Conservation (phyloP, 176 grass and related monocot genomes). For the Puccinellia tenuiflora region DNA sequence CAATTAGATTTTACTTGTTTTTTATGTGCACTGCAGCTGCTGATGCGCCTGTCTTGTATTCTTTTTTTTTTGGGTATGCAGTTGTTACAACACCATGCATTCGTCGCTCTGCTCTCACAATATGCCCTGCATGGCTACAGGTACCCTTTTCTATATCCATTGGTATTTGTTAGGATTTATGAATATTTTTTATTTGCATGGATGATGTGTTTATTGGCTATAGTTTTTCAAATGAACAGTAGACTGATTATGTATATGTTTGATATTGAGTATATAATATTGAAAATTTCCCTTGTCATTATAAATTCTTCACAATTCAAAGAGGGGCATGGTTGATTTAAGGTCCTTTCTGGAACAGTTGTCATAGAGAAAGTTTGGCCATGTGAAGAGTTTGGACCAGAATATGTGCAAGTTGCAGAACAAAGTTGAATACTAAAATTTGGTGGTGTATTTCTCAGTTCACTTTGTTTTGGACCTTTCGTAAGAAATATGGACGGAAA, state of each 20-base stretch:
- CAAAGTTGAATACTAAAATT: background rate
- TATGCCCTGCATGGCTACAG: constrained; percentile 60
- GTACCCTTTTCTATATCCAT: constrained; percentile 20
- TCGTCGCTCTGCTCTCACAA: constrained; percentile 50
- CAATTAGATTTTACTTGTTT: background rate
- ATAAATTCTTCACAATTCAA: background rate
- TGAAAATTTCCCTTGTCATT: background rate
- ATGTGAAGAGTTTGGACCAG: background rate
- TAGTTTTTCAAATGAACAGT: background rate
- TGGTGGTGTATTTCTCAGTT: background rate
- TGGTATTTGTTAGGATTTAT: background rate
- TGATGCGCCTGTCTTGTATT: background rate
- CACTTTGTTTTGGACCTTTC: background rate
- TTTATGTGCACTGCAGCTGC: background rate
- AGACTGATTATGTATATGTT: background rate
- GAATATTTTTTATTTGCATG: background rate
- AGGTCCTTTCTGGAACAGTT: background rate
- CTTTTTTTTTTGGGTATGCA: constrained; percentile 17
- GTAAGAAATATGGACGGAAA: background rate
- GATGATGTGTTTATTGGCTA: background rate
- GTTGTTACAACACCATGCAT: constrained; percentile 67
- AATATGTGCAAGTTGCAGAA: background rate
- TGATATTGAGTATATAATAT: background rate
- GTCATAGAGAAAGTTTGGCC: background rate
- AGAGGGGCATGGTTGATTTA: background rate